Evolutionary conservation across 306 rosid genomes (phyloP), one percentile per base, ranked within the genome.

Genomic region (Abrus pulchellus): DNA sequence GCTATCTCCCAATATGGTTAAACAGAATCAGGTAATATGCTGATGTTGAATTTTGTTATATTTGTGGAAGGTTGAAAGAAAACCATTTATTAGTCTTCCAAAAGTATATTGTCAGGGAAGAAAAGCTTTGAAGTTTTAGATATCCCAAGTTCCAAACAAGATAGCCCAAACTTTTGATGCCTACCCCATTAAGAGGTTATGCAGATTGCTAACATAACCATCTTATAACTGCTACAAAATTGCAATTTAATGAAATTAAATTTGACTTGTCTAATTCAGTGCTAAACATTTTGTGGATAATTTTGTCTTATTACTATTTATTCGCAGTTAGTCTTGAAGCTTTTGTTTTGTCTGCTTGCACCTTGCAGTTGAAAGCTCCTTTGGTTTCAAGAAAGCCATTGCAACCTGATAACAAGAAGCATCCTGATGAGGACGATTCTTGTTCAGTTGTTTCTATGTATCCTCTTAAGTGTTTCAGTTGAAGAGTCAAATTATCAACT

Each of bases 401-500:
- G 86, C 92, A 90, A 75, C 92, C 97, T 61, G 89, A 86, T 84
- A 90, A 87, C 89, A 96, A 88, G 90, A 92, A 92, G 86, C 97
- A 85, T 88, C 86, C 90, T 77, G 98, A 93, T 72, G 98, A 96
- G 80, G 99, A 93, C 2, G 99, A 96, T 84, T 76, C 92, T 70
- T 93, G 97, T 76, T 93, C 98, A 72, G 94, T 90, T 73, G 77
- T 82, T 84, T 93, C 99, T 75, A 49, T 88, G 98, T 93, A 95
- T 88, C 93, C 93, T 92, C 69, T 78, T 65, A 68, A 55, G 49
- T 65, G 80, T 79, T 89, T 53, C 61, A 44, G 28, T 55, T 53
- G 30, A 66, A 76, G 49, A 60, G 52, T 34, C 20, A 29, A 7
- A 36, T 44, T 36, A 10, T 67, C 49, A 50, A 66, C 65, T 69